Conservation (phyloP, 805 yeast species). For the Torulaspora quercuum region DNA sequence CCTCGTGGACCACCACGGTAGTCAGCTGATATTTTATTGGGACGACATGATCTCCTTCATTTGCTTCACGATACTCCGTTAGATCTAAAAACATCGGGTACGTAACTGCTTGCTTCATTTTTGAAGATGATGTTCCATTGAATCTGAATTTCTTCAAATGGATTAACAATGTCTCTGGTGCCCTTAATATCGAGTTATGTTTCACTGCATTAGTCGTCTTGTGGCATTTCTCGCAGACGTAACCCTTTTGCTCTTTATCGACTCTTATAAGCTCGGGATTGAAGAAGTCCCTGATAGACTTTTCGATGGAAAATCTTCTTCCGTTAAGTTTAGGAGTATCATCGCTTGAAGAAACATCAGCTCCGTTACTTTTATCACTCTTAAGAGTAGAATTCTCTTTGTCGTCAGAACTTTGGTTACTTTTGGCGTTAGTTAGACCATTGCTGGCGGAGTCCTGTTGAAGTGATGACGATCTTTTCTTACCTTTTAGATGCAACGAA, state of each 20-base stretch:
- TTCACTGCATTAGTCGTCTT: slow-evolving; percentile 74
- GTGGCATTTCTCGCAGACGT: slow-evolving; percentile 84
- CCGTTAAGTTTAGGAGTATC: background rate
- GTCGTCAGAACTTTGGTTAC: background rate
- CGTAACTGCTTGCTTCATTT: slow-evolving; percentile 80
- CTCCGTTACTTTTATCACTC: too few relatives aligned
- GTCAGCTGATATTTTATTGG: slow-evolving; percentile 66
- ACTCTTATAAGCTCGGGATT: slow-evolving; percentile 71
- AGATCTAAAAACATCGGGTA: slow-evolving; percentile 78
- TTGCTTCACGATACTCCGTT: slow-evolving; percentile 51
- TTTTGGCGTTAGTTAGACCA: too few relatives aligned
- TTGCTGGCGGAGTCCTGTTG: slow-evolving; percentile 4
- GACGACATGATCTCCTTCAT: slow-evolving; percentile 22
- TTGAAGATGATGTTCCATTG: slow-evolving; percentile 72
- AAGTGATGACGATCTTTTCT: slow-evolving; percentile 36
- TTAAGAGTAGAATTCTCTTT: too few relatives aligned
- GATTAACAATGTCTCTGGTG: slow-evolving; percentile 84
- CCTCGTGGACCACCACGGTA: slow-evolving; percentile 90
- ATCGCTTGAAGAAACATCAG: background rate
- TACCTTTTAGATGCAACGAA: slow-evolving; percentile 67
- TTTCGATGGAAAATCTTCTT: slow-evolving; percentile 61
- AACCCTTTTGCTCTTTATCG: slow-evolving; percentile 72
- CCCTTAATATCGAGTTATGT: slow-evolving; percentile 64
- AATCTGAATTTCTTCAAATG: slow-evolving; percentile 91
- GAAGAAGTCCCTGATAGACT: slow-evolving; percentile 77